Evolutionary conservation across 2,329 filamentous ascomycete species (phyloP).

Genomic region (Boeremia lycopersici): DNA sequence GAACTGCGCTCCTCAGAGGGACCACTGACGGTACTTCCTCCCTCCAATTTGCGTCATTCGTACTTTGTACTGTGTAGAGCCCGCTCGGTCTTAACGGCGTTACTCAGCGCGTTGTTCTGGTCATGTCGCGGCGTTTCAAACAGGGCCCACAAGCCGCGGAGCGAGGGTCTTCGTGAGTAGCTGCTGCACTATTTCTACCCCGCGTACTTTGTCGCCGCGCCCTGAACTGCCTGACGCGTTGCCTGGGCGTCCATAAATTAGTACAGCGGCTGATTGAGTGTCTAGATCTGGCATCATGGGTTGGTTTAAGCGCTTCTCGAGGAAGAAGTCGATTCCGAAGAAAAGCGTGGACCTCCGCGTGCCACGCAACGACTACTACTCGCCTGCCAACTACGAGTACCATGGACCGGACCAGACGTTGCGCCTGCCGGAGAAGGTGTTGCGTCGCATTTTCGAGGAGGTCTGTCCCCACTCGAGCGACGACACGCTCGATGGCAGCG

Average conservation of each 20-base stretch:
- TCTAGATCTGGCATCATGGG: slow-evolving; percentile 52
- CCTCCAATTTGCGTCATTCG: slow-evolving; percentile 5
- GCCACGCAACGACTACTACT: slow-evolving; percentile 39
- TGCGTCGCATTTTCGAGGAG: slow-evolving; percentile 77
- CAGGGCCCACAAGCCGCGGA: slow-evolving; percentile 16
- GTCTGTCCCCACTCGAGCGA: slow-evolving; percentile 85
- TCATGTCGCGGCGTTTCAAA: slow-evolving; percentile 20
- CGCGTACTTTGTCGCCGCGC: slow-evolving; percentile 18
- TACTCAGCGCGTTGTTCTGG: slow-evolving; percentile 13
- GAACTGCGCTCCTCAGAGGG: neutral
- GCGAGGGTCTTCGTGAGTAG: slow-evolving; percentile 13
- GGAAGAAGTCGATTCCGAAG: slow-evolving; percentile 47
- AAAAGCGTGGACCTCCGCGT: slow-evolving; percentile 35
- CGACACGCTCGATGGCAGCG: slow-evolving; percentile 73
- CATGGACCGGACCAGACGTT: slow-evolving; percentile 51
- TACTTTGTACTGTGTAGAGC: neutral
- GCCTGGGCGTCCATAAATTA: slow-evolving; percentile 11
- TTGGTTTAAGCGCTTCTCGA: slow-evolving; percentile 57
- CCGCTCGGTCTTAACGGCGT: neutral
- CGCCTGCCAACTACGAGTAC: slow-evolving; percentile 35
- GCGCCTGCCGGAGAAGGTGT: slow-evolving; percentile 68
- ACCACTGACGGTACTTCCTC: neutral
- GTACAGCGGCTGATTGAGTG: slow-evolving; percentile 24
- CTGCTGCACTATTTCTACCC: slow-evolving; percentile 19
- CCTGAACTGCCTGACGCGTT: slow-evolving; percentile 22